Percentiles rank a stretch among this genome's conserved stretches.
These are phyloP conservation scores for Apiospora hydei DNA, from an alignment of 2,329 filamentous ascomycete species.

Conservation along the genomic window DNA sequence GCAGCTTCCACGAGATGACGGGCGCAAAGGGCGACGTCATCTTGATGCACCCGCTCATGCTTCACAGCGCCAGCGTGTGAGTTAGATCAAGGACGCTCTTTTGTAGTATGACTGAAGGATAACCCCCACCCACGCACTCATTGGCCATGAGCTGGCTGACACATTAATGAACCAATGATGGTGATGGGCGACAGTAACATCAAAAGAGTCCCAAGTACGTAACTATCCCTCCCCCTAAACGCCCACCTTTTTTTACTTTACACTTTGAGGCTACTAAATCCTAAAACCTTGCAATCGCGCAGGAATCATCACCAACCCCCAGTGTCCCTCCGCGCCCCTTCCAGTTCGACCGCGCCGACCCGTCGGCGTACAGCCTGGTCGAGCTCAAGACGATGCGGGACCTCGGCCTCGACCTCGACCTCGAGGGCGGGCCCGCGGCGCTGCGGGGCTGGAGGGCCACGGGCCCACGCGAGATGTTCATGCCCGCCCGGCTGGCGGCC, in stretches of 20 bases:
- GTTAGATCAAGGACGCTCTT: neutral
- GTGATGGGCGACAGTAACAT: neutral
- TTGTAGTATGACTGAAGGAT: neutral
- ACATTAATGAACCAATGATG: neutral
- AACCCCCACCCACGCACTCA: neutral
- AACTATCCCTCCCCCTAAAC: no score
- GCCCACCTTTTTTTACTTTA: no score
- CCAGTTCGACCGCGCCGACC: conserved; percentile 8
- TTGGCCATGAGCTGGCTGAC: neutral
- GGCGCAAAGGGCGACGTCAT: neutral
- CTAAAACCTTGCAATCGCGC: neutral
- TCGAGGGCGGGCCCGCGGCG: neutral
- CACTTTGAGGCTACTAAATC: no score
- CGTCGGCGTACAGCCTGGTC: neutral
- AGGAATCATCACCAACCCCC: conserved; percentile 7
- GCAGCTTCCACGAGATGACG: conserved; percentile 2
- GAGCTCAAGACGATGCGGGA: conserved; percentile 11
- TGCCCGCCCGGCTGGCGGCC: neutral
- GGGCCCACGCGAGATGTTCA: conserved; percentile 9
- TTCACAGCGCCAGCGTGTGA: neutral
- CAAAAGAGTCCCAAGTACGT: neutral
- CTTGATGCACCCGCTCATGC: neutral
- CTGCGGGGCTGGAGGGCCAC: neutral
- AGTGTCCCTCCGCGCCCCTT: neutral
- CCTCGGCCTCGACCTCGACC: neutral